These are phyloP conservation scores for Pontederia paniculata DNA, from an alignment of 176 grass and related monocot species.

Conservation along the genomic window DNA sequence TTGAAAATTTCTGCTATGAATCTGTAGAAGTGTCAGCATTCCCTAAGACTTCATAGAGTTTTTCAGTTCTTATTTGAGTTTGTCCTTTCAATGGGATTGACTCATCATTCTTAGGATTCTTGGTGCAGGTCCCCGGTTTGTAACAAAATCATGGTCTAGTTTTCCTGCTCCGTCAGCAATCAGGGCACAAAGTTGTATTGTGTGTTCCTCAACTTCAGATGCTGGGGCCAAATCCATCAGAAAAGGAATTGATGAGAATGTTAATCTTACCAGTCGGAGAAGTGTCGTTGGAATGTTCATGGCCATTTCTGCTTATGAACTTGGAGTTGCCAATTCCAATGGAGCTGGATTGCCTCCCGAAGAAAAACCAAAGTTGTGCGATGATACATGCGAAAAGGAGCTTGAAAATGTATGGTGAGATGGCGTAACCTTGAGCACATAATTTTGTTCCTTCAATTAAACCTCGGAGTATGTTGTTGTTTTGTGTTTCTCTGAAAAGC, in stretches of 20 bases:
- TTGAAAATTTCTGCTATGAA: no score
- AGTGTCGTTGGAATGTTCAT: slow-evolving; percentile 32
- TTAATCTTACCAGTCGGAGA: slow-evolving; percentile 19
- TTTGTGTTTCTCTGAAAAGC: not conserved
- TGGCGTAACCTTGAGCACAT: not conserved
- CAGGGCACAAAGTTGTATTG: slow-evolving; percentile 15
- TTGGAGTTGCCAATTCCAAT: slow-evolving; percentile 21
- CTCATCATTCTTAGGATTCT: not conserved
- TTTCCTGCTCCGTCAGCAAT: slow-evolving; percentile 6
- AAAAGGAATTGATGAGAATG: slow-evolving; percentile 3
- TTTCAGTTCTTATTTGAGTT: not conserved
- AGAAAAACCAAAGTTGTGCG: slow-evolving; percentile 84
- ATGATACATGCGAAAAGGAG: slow-evolving; percentile 53
- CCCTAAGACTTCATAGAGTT: not conserved
- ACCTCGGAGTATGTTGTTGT: not conserved
- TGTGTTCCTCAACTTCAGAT: slow-evolving; percentile 21
- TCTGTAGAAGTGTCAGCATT: no score
- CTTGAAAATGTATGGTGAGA: slow-evolving; percentile 80
- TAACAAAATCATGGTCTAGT: slow-evolving; percentile 21
- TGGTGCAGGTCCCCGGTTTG: slow-evolving; percentile 28
- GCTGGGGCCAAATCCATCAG: not conserved
- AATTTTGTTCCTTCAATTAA: not conserved
- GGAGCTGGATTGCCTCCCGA: slow-evolving; percentile 85
- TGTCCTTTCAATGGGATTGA: not conserved
- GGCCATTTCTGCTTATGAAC: slow-evolving; percentile 23